Conservation (phyloP, 1,139 yeast genomes). For the Pichia sp. region DNA sequence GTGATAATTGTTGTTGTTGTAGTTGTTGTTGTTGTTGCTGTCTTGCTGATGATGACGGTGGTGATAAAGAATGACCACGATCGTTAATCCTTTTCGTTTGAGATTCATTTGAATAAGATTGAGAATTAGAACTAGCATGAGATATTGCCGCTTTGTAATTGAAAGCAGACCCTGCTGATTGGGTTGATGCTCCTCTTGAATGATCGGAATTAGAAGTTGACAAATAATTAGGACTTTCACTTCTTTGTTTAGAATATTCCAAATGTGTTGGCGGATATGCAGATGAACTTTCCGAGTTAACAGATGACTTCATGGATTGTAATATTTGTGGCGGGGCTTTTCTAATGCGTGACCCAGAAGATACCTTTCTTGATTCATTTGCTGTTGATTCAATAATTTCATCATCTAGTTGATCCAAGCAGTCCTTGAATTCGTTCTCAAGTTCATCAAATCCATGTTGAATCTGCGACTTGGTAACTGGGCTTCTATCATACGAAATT, state of each 20-base stretch:
- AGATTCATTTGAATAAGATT: too few species aligned
- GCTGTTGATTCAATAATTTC: neutral
- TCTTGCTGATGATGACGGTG: too few species aligned
- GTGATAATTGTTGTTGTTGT: too few species aligned
- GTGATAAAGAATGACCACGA: too few species aligned
- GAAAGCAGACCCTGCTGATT: neutral
- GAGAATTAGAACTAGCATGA: too few species aligned
- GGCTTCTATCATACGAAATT: neutral
- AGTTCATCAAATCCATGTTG: conserved; percentile 19
- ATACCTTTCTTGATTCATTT: conserved; percentile 1
- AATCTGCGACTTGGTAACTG: conserved; percentile 1
- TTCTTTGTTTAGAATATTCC: neutral
- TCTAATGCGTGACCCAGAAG: conserved; percentile 1
- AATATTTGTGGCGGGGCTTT: conserved; percentile 8
- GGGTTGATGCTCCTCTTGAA: conserved; percentile 1
- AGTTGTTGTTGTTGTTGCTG: too few species aligned
- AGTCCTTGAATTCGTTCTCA: conserved; percentile 23
- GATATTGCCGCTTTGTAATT: neutral
- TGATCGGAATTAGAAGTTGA: neutral
- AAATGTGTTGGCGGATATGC: conserved; percentile 2
- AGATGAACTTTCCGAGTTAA: conserved; percentile 5
- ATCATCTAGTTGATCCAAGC: conserved; percentile 15
- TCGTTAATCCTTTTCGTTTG: too few species aligned
- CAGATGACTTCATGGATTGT: conserved; percentile 2
- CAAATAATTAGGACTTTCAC: neutral